Evolutionary conservation across 2,329 filamentous ascomycete species (phyloP).

Genomic region (Periconia digitata): DNA sequence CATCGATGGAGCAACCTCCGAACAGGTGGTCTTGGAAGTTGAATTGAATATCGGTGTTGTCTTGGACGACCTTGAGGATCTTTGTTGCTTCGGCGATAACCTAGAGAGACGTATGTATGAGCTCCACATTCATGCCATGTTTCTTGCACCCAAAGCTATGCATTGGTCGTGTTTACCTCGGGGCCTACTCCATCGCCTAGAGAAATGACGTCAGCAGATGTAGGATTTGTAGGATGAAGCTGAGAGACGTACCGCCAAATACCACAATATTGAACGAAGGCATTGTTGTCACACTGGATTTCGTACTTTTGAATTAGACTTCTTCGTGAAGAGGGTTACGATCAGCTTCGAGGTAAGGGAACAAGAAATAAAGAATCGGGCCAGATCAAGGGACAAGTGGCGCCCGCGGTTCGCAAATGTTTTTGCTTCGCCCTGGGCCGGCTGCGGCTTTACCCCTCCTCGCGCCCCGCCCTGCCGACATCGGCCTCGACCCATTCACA

Average conservation of each 20-base stretch:
- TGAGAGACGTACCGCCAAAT: slow-evolving; percentile 38
- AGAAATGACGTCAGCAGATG: slow-evolving; percentile 17
- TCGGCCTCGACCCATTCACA: no score
- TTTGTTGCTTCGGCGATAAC: slow-evolving; percentile 85
- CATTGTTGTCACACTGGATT: slow-evolving; percentile 36
- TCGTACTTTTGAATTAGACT: no score
- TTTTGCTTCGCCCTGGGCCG: no score
- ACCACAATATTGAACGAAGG: slow-evolving; percentile 47
- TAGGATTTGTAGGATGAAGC: not conserved
- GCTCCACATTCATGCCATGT: slow-evolving; percentile 6
- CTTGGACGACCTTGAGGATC: slow-evolving; percentile 79
- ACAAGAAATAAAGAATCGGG: no score
- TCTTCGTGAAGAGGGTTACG: no score
- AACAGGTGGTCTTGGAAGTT: slow-evolving; percentile 88
- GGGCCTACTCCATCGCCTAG: slow-evolving; percentile 46
- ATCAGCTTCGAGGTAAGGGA: no score
- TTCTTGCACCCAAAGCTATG: not conserved
- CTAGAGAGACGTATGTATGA: slow-evolving; percentile 48
- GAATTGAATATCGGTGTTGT: slow-evolving; percentile 74
- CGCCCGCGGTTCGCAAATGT: no score
- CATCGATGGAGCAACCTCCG: slow-evolving; percentile 88
- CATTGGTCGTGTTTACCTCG: slow-evolving; percentile 33
- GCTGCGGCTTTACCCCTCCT: no score
- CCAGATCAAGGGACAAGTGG: no score
- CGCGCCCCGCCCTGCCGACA: no score